Evolutionary conservation across 139 green algal genomes (phyloP).

Genomic region (Deuterostichococcus epilithicus): DNA sequence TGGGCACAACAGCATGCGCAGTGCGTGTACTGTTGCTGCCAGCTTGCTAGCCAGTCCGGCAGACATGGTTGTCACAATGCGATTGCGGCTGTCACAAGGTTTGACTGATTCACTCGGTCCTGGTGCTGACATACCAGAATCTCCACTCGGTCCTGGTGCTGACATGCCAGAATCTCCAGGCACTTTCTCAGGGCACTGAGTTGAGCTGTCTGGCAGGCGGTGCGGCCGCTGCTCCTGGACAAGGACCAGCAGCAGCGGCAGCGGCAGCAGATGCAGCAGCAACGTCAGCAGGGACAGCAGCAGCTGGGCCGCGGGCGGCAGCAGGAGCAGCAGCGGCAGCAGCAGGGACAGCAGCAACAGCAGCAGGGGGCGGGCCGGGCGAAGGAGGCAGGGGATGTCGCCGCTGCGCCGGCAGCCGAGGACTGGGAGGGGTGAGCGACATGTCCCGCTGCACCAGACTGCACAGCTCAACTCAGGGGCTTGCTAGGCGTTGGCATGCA

Average conservation of each 20-base stretch:
- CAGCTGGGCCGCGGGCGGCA: too few species aligned
- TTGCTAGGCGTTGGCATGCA: too few species aligned
- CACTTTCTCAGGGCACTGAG: too few species aligned
- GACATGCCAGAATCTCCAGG: too few species aligned
- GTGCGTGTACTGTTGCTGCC: background rate
- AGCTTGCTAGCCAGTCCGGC: background rate
- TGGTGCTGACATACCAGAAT: too few species aligned
- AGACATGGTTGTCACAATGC: background rate
- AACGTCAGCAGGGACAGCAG: background rate
- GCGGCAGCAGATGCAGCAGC: background rate
- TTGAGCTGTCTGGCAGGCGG: background rate
- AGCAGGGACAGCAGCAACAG: background rate
- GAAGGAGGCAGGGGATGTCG: background rate
- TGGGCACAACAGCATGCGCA: background rate
- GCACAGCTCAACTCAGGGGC: too few species aligned
- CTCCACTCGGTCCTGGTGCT: too few species aligned
- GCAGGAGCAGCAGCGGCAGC: background rate
- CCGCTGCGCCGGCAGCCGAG: background rate
- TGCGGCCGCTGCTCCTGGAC: background rate
- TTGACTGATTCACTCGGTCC: too few species aligned
- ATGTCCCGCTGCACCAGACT: too few species aligned
- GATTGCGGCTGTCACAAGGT: too few species aligned
- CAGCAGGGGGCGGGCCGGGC: background rate
- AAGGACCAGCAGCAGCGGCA: background rate
- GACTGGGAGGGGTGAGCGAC: background rate